A percentile compares a stretch with the other conserved stretches of the same genome.
phyloP scores from a whole-genome alignment of 192 early-diverging fungal species.

The Haplosporangium gracile region DNA sequence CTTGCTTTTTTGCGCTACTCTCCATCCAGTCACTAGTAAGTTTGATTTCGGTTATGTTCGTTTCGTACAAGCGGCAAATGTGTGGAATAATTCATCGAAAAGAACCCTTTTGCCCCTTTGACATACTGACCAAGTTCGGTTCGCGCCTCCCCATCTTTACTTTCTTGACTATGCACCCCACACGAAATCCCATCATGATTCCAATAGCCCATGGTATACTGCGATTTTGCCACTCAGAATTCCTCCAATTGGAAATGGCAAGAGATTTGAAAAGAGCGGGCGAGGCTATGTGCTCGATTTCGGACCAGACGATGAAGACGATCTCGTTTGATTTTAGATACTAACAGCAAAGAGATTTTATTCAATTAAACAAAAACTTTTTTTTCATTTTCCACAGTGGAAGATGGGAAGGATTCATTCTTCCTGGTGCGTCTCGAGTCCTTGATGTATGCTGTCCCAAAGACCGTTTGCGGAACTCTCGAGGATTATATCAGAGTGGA shows the following conservation, averaged over 20 bases:
- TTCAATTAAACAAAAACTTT: not conserved
- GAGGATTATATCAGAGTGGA: not conserved
- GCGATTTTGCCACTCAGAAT: slow-evolving; percentile 60
- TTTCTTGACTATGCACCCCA: not conserved
- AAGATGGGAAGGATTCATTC: not conserved
- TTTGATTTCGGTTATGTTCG: not conserved
- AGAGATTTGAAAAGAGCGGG: slow-evolving; percentile 47
- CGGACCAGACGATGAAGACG: slow-evolving; percentile 12
- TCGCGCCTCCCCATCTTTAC: not conserved
- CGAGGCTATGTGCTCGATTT: slow-evolving; percentile 26
- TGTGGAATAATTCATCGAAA: not conserved
- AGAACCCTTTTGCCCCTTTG: not conserved
- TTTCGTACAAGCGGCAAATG: not conserved
- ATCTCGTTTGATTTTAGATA: slow-evolving; percentile 12
- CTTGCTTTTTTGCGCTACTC: not conserved
- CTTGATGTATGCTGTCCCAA: not conserved
- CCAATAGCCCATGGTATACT: slow-evolving; percentile 62
- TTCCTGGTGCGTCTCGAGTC: not conserved
- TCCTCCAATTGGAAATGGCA: slow-evolving; percentile 59
- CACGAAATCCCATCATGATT: not conserved
- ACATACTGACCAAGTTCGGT: not conserved
- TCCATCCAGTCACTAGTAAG: not conserved
- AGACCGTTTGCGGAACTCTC: not conserved
- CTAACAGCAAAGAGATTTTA: not conserved
- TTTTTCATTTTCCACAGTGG: not conserved